Evolutionary conservation across 2,329 filamentous ascomycete species (phyloP), one percentile per base, ranked within the genome.

Genomic region (Sporothrix schenckii): DNA sequence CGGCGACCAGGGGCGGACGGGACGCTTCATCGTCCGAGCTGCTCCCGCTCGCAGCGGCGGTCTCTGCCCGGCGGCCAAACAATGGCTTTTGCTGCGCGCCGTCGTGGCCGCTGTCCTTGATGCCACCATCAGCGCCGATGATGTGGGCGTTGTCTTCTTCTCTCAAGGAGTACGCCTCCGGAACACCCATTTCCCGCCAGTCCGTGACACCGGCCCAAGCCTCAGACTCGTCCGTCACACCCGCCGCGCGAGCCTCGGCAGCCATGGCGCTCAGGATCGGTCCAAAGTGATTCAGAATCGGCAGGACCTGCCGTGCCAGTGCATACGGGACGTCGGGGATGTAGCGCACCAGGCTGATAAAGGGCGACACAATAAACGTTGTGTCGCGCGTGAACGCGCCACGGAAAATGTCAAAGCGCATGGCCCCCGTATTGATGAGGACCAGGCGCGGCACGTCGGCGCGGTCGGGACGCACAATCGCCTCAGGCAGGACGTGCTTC

Each of bases 391-490:
- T 98, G 77, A 98, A 98, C 0, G 90, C 84, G 0, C 95, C 95
- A 78, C 94, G 89, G 84, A 97, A 97, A 72, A 99, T 92, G 79
- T 99, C 95, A 79, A 98, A 99, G 58, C 95, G 91, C 74, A 99
- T 89, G 3, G 92, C 92, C 34, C 95, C 95, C 0, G 92, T 97
- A 80, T 99, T 99, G 70, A 92, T 84, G 66, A 98, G 87, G 41
- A 90, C 89, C 13, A 98, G 81, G 7, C 88, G 86, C 11, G 93
- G 85, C 53, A 86, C 84, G 41, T 71, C 49, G 11, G 71, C 70
- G 13, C 72, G 74, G 70, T 89, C 84, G 53, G 86, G 77, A 69
- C 88, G 88, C 70, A 82, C 80, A 44, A 93, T 81, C 2, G 90
- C 81, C 56, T 87, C 86, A 0, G 93, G 92, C 0, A 98, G 83